Conservation (phyloP, 116 monocot genomes). For the Cymodocea nodosa region DNA sequence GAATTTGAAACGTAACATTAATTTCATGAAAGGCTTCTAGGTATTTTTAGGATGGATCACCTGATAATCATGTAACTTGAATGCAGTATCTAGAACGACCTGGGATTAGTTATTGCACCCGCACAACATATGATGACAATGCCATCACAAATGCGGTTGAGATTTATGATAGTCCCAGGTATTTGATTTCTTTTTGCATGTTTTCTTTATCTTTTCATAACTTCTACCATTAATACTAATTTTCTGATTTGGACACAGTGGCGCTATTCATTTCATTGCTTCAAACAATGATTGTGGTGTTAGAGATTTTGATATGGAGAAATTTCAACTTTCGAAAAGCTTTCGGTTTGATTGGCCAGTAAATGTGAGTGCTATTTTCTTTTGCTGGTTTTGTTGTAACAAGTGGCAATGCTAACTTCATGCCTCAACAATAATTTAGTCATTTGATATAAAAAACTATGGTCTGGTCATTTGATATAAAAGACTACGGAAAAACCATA, state of each 20-base stretch:
- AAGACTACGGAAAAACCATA: too few species aligned
- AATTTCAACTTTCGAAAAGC: slow-evolving; percentile 58
- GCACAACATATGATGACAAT: slow-evolving; percentile 76
- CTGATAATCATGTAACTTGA: background rate
- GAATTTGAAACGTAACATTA: too few species aligned
- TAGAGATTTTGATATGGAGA: slow-evolving; percentile 83
- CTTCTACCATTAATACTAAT: background rate
- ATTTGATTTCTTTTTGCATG: background rate
- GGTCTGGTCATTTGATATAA: too few species aligned
- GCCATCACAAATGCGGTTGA: slow-evolving; percentile 82
- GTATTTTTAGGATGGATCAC: too few species aligned
- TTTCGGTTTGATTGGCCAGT: slow-evolving; percentile 84
- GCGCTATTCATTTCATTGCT: slow-evolving; percentile 76
- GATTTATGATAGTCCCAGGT: slow-evolving; percentile 69
- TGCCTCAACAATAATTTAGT: too few species aligned
- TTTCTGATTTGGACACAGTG: slow-evolving; percentile 25
- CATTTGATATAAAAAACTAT: too few species aligned
- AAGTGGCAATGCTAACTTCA: background rate
- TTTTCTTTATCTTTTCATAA: background rate
- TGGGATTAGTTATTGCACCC: slow-evolving; percentile 72
- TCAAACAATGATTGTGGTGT: slow-evolving; percentile 91
- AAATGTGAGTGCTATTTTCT: slow-evolving; percentile 47
- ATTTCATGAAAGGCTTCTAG: too few species aligned
- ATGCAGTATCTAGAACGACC: slow-evolving; percentile 50
- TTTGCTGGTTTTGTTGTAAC: background rate